Percentiles rank a stretch among this genome's conserved stretches.
phyloP scores from a whole-genome alignment of 2,329 filamentous ascomycete species.

The Ceratocystis ficicola region DNA sequence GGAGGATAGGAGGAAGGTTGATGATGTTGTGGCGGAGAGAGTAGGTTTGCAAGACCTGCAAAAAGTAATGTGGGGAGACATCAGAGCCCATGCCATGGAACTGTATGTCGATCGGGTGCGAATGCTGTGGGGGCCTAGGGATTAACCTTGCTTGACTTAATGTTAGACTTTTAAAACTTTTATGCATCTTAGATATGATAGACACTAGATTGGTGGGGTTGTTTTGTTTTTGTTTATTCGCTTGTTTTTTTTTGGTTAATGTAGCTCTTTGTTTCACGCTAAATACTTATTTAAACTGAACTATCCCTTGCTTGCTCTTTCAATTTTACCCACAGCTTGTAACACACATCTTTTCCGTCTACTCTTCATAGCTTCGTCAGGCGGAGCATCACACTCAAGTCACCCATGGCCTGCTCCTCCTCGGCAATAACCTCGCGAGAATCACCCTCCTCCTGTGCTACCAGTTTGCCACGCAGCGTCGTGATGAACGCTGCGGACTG shows the following conservation, averaged over 20 bases:
- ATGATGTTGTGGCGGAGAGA: conserved; percentile 56
- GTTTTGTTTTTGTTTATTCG: too few relatives aligned
- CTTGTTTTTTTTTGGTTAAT: background rate
- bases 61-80: conserved; percentile 41
- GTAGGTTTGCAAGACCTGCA: conserved; percentile 56
- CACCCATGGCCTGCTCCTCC: conserved; percentile 77
- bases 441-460: conserved; percentile 31
- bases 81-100: conserved; percentile 11
- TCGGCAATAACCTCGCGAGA: conserved; percentile 50
- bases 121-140: background rate
- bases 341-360: conserved; percentile 25
- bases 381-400: conserved; percentile 66
- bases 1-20: conserved; percentile 35
- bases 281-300: background rate
- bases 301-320: background rate
- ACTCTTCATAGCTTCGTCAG: conserved; percentile 52
- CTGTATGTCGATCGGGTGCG: conserved; percentile 8
- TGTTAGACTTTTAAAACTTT: background rate
- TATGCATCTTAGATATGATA: background rate
- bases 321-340: background rate
- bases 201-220: too few relatives aligned
- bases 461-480: conserved; percentile 62
- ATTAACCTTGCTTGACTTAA: background rate
- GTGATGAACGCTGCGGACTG: conserved; percentile 62
- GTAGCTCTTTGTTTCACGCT: conserved; percentile 1